phyloP scores from a whole-genome alignment of 306 rosid species.

The Sindora glabra region DNA sequence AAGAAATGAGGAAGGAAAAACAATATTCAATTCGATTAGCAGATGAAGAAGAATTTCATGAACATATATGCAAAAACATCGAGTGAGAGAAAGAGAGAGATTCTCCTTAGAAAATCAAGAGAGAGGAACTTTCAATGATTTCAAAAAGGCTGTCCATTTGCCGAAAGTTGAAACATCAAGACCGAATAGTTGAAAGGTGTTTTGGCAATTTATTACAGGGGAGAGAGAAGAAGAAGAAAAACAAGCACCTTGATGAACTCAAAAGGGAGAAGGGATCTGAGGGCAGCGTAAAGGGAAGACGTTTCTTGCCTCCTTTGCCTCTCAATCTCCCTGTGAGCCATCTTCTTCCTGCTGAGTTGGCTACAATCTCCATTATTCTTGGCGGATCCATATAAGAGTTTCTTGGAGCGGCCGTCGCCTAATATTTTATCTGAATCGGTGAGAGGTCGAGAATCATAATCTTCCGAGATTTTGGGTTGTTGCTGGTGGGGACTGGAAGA shows the following conservation, averaged over 20 bases:
- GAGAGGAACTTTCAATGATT: too few species aligned
- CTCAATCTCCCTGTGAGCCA: conserved; percentile 31
- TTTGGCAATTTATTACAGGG: background rate
- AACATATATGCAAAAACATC: too few species aligned
- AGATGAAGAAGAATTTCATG: too few species aligned
- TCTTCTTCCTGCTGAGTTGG: background rate
- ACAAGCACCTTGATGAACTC: conserved; percentile 7
- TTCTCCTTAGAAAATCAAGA: too few species aligned
- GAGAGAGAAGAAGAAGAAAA: background rate
- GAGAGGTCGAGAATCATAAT: conserved; percentile 1
- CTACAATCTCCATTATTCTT: background rate
- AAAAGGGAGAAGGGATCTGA: conserved; percentile 23
- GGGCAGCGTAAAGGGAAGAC: conserved; percentile 24
- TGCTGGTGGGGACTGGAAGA: conserved; percentile 24
- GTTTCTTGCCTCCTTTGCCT: conserved; percentile 41
- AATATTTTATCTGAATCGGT: background rate
- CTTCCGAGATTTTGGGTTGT: conserved; percentile 21
- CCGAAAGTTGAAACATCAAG: too few species aligned
- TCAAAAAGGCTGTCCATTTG: too few species aligned
- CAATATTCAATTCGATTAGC: too few species aligned
- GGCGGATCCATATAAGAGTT: background rate
- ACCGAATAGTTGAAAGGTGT: background rate
- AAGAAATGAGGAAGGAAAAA: too few species aligned
- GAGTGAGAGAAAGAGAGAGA: too few species aligned
- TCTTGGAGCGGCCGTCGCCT: background rate